Conservation (phyloP, 192 early-diverging fungal species). For the Coemansia sp. region DNA sequence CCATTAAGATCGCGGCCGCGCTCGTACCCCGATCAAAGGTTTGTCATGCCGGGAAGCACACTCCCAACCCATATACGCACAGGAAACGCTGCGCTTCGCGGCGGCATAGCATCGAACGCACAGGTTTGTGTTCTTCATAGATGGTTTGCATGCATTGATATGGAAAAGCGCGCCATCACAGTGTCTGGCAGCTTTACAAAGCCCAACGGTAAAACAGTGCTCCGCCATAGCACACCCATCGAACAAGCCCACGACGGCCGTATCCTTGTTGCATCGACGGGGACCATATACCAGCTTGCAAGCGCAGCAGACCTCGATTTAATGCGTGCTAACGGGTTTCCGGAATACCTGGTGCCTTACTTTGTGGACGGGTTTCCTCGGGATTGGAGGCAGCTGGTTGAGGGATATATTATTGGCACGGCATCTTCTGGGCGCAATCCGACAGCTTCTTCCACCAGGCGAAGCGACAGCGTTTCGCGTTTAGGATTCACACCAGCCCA, state of each 20-base stretch:
- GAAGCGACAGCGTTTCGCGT: slow-evolving; percentile 10
- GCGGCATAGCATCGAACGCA: slow-evolving; percentile 2
- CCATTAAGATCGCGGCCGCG: slow-evolving; percentile 25
- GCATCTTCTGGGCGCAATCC: not conserved
- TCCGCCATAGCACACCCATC: slow-evolving; percentile 35
- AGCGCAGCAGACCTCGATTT: slow-evolving; percentile 22
- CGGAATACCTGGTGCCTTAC: slow-evolving; percentile 21
- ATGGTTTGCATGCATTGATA: slow-evolving; percentile 31
- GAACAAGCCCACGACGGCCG: slow-evolving; percentile 13
- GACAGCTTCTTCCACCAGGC: not conserved
- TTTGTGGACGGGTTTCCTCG: slow-evolving; percentile 38
- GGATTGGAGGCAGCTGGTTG: slow-evolving; percentile 32
- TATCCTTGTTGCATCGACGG: slow-evolving; percentile 21
- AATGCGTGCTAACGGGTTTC: slow-evolving; percentile 41
- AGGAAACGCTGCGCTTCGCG: slow-evolving; percentile 1
- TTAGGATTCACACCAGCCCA: not conserved
- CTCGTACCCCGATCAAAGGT: slow-evolving; percentile 10
- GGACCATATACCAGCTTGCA: slow-evolving; percentile 30
- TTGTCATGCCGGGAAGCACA: slow-evolving; percentile 36
- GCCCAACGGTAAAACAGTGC: slow-evolving; percentile 21
- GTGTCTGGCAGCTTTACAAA: slow-evolving; percentile 33
- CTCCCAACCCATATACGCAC: slow-evolving; percentile 28
- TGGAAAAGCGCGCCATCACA: slow-evolving; percentile 17
- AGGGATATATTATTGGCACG: slow-evolving; percentile 8
- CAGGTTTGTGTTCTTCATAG: slow-evolving; percentile 12